Conservation (phyloP, 1,139 yeast species). For the Groenewaldozyma sp. region DNA sequence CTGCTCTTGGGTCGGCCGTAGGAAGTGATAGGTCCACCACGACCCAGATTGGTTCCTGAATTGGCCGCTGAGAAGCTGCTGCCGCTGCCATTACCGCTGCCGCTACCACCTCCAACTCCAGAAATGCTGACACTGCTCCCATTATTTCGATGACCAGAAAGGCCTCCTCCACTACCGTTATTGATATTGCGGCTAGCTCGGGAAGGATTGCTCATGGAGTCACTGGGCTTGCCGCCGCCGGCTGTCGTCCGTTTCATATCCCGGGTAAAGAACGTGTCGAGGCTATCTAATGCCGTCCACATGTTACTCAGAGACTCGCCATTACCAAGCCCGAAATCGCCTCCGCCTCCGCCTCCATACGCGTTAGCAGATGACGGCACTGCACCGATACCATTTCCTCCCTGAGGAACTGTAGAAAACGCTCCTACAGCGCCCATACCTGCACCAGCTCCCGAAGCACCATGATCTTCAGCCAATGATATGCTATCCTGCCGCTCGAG, state of each 20-base stretch:
- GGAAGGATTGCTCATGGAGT: not conserved
- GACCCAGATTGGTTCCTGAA: too few species aligned
- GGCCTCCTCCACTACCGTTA: not conserved
- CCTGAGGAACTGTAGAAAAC: too few species aligned
- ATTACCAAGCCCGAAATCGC: too few species aligned
- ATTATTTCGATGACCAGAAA: not conserved
- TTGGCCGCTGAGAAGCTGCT: too few species aligned
- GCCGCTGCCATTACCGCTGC: too few species aligned
- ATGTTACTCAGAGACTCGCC: conserved; percentile 81
- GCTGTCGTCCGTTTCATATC: conserved; percentile 34
- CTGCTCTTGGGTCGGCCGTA: not conserved
- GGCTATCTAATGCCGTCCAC: conserved; percentile 94
- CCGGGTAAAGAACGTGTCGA: conserved; percentile 85
- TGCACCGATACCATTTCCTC: too few species aligned
- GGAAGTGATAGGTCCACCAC: too few species aligned
- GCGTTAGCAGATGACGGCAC: too few species aligned
- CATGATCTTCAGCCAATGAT: conserved; percentile 38
- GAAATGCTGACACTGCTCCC: not conserved
- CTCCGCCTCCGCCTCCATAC: too few species aligned
- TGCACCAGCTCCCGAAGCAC: conserved; percentile 53
- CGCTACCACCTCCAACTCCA: not conserved
- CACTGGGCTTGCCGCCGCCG: too few species aligned
- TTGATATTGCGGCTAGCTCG: too few species aligned
- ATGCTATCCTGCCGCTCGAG: conserved; percentile 19
- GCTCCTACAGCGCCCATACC: too few species aligned